phyloP scores from a whole-genome alignment of 2,329 filamentous ascomycete genomes.

The Alternaria ventricosa region DNA sequence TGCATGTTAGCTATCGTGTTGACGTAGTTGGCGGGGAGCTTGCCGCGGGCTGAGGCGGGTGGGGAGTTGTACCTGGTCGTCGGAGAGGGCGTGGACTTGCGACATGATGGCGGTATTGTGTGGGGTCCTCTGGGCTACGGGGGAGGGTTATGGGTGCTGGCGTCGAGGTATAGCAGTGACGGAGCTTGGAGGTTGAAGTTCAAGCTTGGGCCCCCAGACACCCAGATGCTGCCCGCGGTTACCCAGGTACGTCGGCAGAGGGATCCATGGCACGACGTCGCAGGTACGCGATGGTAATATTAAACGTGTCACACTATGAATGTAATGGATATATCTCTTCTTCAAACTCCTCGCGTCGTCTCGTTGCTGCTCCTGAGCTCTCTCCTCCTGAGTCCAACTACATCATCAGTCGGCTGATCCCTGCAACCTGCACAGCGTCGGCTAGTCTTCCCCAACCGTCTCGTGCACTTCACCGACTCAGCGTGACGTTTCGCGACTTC shows the following conservation, averaged over 20 bases:
- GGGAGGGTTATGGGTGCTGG: slow-evolving; percentile 2
- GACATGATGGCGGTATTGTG: slow-evolving; percentile 72
- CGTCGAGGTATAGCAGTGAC: slow-evolving; percentile 13
- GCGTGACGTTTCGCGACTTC: slow-evolving; percentile 31
- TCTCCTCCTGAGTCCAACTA: slow-evolving; percentile 23
- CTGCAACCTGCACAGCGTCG: slow-evolving; percentile 31
- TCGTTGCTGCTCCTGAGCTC: slow-evolving; percentile 1
- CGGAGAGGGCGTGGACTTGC: slow-evolving; percentile 91
- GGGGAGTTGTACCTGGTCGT: slow-evolving; percentile 78
- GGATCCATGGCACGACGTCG: slow-evolving; percentile 3
- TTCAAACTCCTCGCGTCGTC: neutral
- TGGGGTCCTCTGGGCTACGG: neutral
- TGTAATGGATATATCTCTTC: neutral
- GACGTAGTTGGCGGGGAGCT: slow-evolving; percentile 29
- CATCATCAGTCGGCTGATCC: slow-evolving; percentile 41
- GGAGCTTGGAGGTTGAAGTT: slow-evolving; percentile 37
- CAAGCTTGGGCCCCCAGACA: slow-evolving; percentile 22
- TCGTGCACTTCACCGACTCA: slow-evolving; percentile 37
- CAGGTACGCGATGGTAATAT: slow-evolving; percentile 2
- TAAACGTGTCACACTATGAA: neutral
- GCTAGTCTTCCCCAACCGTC: slow-evolving; percentile 29
- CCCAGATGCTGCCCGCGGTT: slow-evolving; percentile 12
- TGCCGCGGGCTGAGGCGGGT: slow-evolving; percentile 20
- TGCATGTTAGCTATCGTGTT: slow-evolving; percentile 38
- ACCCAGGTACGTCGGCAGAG: neutral